A percentile compares a stretch with the other conserved stretches of the same genome.
Conservation (phyloP, 345 rosid genomes). For the Camelina neglecta region DNA sequence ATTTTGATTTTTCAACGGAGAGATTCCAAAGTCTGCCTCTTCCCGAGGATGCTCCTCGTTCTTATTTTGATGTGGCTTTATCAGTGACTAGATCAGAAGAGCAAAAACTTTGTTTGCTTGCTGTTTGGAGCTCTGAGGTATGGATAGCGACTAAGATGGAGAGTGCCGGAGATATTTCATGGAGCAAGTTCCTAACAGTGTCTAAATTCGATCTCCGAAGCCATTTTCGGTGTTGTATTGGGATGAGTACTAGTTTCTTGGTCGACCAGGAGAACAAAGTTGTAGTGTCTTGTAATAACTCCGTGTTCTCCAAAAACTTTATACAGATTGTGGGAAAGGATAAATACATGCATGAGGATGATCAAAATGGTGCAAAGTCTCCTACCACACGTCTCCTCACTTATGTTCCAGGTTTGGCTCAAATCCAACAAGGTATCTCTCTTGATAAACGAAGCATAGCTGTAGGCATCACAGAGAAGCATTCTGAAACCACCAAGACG, state of each 20-base stretch:
- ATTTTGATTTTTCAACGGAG: not conserved
- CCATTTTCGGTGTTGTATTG: not conserved
- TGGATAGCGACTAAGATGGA: slow-evolving; percentile 5
- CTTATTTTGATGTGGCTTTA: not conserved
- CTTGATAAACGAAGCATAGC: not conserved
- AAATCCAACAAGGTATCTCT: not conserved
- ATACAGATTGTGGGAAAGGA: not conserved
- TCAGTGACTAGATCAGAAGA: slow-evolving; percentile 27
- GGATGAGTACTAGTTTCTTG: not conserved
- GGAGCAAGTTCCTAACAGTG: slow-evolving; percentile 10
- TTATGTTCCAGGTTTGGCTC: slow-evolving; percentile 22
- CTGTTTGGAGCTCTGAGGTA: not conserved
- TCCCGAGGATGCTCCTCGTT: not conserved
- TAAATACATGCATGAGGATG: not conserved
- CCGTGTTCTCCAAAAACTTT: not conserved
- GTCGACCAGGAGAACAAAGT: not conserved
- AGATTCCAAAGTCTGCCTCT: not conserved
- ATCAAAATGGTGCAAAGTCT: not conserved
- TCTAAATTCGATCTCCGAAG: not conserved
- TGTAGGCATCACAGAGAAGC: not conserved
- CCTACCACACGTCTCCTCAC: not conserved
- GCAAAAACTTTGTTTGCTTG: slow-evolving; percentile 4
- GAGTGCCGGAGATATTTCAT: not conserved
- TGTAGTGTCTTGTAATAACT: not conserved
- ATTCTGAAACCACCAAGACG: not conserved